Evolutionary conservation across 2,329 filamentous ascomycete species (phyloP).

Genomic region (Neoascochyta sp.): DNA sequence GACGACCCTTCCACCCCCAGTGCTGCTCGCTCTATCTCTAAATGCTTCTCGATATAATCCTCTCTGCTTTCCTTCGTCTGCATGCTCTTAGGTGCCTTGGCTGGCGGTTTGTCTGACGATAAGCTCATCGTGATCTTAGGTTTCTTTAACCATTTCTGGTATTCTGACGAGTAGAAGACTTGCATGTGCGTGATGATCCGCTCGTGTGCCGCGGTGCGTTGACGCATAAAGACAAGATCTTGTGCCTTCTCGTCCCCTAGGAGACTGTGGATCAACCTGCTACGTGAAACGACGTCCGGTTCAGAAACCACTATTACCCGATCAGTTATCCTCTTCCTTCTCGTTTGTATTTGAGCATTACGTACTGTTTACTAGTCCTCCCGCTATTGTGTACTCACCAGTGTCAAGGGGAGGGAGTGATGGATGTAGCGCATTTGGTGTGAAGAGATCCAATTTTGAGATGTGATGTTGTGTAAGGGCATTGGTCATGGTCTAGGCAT

Average conservation of each 20-base stretch:
- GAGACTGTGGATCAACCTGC: slow-evolving; percentile 11
- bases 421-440: slow-evolving; percentile 27
- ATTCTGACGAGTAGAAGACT: slow-evolving; percentile 1
- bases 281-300: slow-evolving; percentile 20
- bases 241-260: slow-evolving; percentile 8
- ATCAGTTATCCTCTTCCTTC: too few relatives aligned
- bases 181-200: slow-evolving; percentile 19
- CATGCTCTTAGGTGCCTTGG: slow-evolving; percentile 14
- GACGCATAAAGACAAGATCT: slow-evolving; percentile 7
- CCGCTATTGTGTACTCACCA: slow-evolving; percentile 18
- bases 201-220: slow-evolving; percentile 16
- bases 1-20: slow-evolving; percentile 10
- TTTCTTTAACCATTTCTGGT: slow-evolving; percentile 7
- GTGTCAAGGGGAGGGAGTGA: slow-evolving; percentile 17
- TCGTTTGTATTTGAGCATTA: too few relatives aligned
- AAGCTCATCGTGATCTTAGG: too few relatives aligned
- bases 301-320: slow-evolving; percentile 26
- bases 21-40: slow-evolving; percentile 17
- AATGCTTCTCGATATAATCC: slow-evolving; percentile 13
- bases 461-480: slow-evolving; percentile 18
- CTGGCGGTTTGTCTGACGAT: slow-evolving; percentile 2
- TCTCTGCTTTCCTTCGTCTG: slow-evolving; percentile 12
- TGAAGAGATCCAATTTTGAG: slow-evolving; percentile 34
- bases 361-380: slow-evolving; percentile 13
- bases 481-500: slow-evolving; percentile 31